Percentiles rank a stretch among this genome's conserved stretches.
phyloP scores from a whole-genome alignment of 495 filamentous ascomycete species.

The Terfezia boudieri region DNA sequence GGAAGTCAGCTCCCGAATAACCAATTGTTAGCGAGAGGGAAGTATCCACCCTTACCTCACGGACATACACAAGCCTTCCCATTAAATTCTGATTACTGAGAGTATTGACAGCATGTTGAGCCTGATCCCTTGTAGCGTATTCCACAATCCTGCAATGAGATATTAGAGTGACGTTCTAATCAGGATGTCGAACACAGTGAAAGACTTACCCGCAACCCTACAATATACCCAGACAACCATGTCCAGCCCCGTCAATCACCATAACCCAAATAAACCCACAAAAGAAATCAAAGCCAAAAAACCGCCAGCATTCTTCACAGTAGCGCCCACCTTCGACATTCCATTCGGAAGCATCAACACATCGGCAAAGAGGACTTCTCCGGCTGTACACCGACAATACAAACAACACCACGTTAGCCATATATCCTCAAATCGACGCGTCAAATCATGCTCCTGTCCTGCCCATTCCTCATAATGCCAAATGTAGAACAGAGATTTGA shows the following conservation, averaged over 20 bases:
- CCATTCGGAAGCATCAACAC: slow-evolving; percentile 99
- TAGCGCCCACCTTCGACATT: slow-evolving; percentile 99
- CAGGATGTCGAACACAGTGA: not conserved
- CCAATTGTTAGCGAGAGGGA: not conserved
- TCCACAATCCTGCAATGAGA: slow-evolving; percentile 70
- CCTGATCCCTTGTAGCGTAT: slow-evolving; percentile 98
- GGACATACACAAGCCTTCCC: slow-evolving; percentile 94
- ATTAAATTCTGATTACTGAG: slow-evolving; percentile 98
- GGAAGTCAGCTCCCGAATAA: not conserved
- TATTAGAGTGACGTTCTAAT: slow-evolving; percentile 9
- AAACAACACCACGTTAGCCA: not conserved
- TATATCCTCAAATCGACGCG: not conserved
- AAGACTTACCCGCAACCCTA: slow-evolving; percentile 98
- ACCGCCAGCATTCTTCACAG: slow-evolving; percentile 69
- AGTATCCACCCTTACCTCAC: slow-evolving; percentile 44
- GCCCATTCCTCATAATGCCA: too few relatives aligned
- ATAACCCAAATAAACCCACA: slow-evolving; percentile 67
- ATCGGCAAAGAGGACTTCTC: slow-evolving; percentile 98
- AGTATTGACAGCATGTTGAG: slow-evolving; percentile 86
- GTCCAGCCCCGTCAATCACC: slow-evolving; percentile 99
- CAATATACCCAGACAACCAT: slow-evolving; percentile 59
- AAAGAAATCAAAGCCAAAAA: slow-evolving; percentile 42
- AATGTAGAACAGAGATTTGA: too few relatives aligned
- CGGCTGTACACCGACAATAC: slow-evolving; percentile 35
- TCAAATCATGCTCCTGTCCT: too few relatives aligned